Evolutionary conservation across 176 grass and related monocot genomes (phyloP), one percentile per base, ranked within the genome.

Genomic region (Triticum timopheevii): DNA sequence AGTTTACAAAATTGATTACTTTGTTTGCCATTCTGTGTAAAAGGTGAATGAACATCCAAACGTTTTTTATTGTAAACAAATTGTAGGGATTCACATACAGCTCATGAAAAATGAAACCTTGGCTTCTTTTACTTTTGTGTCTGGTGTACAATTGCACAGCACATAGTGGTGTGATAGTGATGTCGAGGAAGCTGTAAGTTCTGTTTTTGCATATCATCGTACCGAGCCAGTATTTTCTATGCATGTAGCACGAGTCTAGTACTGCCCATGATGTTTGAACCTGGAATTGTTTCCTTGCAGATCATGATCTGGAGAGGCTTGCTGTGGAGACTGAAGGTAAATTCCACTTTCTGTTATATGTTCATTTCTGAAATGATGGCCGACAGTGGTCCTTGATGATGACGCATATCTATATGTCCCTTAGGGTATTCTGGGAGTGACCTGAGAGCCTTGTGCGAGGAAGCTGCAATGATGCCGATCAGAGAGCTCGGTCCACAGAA

Each of bases 361-460:
- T 19, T 45, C 39, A 54, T 81, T 80, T 73, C 76, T 72, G n/a
- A 22, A 81, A 89, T 75, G 35, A 77, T 67, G 3, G 24, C 24
- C 4, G 89, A 3, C 74, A 30, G 63, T 69, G 56, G 22, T 84
- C 62, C 72, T 86, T 87, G 7, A 0, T 47, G 12, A 52, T 58
- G 27, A 80, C 76, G 58, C 80, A 56, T 15, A 30, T 58, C 19
- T 58, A 2, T 78, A 42, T 86, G 44, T 25, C 80, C 40, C 3
- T 87, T 88, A 98, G 97, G 97, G 71, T 98, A 98, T 91, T 98
- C 97, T 42, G 97, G 97, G 63, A 98, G 97, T 84, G 97, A 98
- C 80, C 82, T 98, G 76, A 93, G 93, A 84, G 97, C 94, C 11
- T 59, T 98, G 80, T 96, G 97, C 63, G 94, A 94, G 86, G 97